Conservation (phyloP, 495 filamentous ascomycete genomes). For the Aspergillus carlsbadensis region DNA sequence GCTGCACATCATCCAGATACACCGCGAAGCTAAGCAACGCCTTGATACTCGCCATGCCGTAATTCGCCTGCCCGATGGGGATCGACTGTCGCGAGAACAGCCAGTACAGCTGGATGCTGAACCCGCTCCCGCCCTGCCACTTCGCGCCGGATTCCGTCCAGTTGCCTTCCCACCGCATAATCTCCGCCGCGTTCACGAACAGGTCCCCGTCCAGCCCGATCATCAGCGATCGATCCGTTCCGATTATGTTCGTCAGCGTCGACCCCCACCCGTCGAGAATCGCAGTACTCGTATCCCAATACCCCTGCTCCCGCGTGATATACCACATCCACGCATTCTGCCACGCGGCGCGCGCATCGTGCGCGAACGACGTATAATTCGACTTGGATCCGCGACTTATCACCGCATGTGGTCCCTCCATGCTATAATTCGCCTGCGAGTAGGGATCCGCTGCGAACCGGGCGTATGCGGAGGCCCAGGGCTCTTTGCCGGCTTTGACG, state of each 20-base stretch:
- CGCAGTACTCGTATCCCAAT: constrained; percentile 29
- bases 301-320: constrained; percentile 30
- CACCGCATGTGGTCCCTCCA: constrained; percentile 28
- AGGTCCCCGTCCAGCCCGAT: constrained; percentile 33
- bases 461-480: constrained; percentile 10
- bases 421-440: constrained; percentile 26
- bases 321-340: constrained; percentile 42
- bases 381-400: constrained; percentile 26
- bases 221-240: constrained; percentile 31
- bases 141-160: constrained; percentile 34
- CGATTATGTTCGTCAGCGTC: constrained; percentile 30
- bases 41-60: constrained; percentile 29
- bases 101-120: constrained; percentile 40
- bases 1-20: constrained; percentile 36
- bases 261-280: constrained; percentile 39
- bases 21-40: constrained; percentile 37
- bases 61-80: constrained; percentile 32
- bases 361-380: constrained; percentile 34
- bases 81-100: constrained; percentile 32
- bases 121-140: constrained; percentile 33
- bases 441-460: constrained; percentile 12
- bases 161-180: constrained; percentile 39
- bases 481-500: constrained; percentile 1
- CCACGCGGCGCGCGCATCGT: constrained; percentile 33
- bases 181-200: constrained; percentile 38